Evolutionary conservation across 2,329 filamentous ascomycete genomes (phyloP), one percentile per base, ranked within the genome.

Genomic region (Neofusicoccum cordaticola): DNA sequence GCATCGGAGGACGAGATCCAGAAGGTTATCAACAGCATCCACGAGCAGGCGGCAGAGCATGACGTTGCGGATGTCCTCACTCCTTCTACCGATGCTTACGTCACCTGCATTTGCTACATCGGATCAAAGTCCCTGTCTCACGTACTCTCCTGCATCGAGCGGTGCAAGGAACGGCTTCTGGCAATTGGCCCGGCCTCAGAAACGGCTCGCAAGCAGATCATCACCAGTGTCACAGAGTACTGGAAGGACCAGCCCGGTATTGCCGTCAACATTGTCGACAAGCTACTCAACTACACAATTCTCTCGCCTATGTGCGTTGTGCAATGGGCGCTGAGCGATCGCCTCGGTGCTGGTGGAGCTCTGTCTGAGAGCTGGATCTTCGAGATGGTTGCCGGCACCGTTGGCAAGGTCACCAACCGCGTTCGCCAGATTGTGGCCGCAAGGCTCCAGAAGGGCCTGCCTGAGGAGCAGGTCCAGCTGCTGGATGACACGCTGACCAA

Each of bases 41-140:
- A 96, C 73, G 83, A 88, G n/a, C 85, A 90, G 70, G 93, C 93
- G 44, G 80, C 85, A 8, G 87, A 89, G 64, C 84, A 85, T 51
- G 88, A 88, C 4, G 81, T 93, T 37, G 71, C 79, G 0, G 93
- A 97, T 67, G 90, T 93, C 3, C 82, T 95, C 45, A 86, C 96
- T 15, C 84, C 89, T n/a, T 95, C 92, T 68, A 96, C 93, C 4
- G 95, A 98, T 74, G 93, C 93, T 45, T 96, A 97, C 73, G 89
- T 97, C 73, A 99, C 94, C 0, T 89, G 92, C 19, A 93, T 99
- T 69, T 95, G 94, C 80, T 95, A 88, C 79, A 89, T 97, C 56
- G 95, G 95, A 50, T 93, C 92, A 68, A 99, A 99, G 79, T 97
- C 94, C 0, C 86, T 99, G 37, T 97, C 93, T 12, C 95, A 99